phyloP scores from a whole-genome alignment of 2,329 filamentous ascomycete genomes.

The Cytospora chrysosperma region DNA sequence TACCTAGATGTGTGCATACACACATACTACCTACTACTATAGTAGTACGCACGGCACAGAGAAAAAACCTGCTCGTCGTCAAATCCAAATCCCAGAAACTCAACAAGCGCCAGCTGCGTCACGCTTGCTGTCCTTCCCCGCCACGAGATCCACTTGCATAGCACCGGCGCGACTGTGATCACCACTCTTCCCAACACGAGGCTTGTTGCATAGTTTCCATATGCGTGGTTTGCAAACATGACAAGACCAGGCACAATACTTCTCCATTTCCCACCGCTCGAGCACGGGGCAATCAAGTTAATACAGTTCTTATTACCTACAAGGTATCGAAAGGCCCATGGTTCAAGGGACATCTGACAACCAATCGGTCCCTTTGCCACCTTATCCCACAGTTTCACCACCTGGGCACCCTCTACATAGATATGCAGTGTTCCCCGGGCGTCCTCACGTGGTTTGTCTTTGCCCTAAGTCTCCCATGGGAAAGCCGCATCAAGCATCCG shows the following conservation, averaged over 20 bases:
- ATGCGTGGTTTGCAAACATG: not conserved
- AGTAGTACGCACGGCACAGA: not conserved
- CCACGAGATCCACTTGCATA: slow-evolving; percentile 4
- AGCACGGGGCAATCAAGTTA: not conserved
- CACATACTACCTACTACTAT: not conserved
- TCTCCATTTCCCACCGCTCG: not conserved
- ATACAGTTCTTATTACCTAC: not conserved
- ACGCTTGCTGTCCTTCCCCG: slow-evolving; percentile 14
- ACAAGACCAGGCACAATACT: not conserved
- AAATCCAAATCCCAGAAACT: not conserved
- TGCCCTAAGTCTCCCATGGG: not conserved
- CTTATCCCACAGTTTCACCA: not conserved
- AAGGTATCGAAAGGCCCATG: not conserved
- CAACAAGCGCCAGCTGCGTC: slow-evolving; percentile 19
- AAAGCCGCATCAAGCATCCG: not conserved
- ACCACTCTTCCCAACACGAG: not conserved
- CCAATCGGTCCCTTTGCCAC: slow-evolving; percentile 3
- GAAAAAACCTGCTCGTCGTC: not conserved
- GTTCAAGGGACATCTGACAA: not conserved
- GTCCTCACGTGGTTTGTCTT: not conserved
- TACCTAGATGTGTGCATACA: not conserved
- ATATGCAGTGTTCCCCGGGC: too few relatives aligned
- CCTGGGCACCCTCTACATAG: not conserved
- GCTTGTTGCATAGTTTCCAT: not conserved
- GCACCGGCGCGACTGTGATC: not conserved